A percentile compares a stretch with the other conserved stretches of the same genome.
Conservation (phyloP, 2,329 filamentous ascomycete genomes). For the Zymoseptoria passerinii region DNA sequence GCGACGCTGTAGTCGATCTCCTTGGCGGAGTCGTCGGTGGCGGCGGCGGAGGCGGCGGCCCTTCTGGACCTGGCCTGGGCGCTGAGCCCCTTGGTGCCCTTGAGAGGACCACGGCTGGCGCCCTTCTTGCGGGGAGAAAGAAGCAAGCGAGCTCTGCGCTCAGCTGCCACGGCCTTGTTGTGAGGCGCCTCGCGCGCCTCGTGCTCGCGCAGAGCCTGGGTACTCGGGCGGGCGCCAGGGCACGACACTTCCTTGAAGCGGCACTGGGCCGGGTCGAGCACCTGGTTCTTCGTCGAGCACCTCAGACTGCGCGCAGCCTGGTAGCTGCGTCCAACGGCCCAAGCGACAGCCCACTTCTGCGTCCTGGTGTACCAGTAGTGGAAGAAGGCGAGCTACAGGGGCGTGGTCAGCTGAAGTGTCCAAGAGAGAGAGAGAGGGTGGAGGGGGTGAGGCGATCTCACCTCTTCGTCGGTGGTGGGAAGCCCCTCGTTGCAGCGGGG, state of each 20-base stretch:
- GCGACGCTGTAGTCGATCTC: not conserved
- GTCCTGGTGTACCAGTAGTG: not conserved
- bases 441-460: not conserved
- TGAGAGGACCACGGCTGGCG: not conserved
- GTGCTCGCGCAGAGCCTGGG: not conserved
- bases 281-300: not conserved
- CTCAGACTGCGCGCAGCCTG: not conserved
- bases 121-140: not conserved
- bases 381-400: not conserved
- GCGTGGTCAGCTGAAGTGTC: not conserved
- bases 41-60: too few species aligned
- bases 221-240: not conserved
- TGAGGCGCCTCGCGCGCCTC: not conserved
- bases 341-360: not conserved
- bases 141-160: not conserved
- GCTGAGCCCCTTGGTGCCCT: not conserved
- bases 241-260: not conserved
- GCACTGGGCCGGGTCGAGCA: not conserved
- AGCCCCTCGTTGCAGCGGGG: not conserved
- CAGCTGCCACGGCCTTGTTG: not conserved
- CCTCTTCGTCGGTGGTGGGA: not conserved
- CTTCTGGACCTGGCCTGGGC: not conserved
- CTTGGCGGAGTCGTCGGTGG: not conserved
- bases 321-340: not conserved
- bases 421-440: not conserved